Evolutionary conservation across 768 basidiomycete species (phyloP).

Genomic region (Guyanaporus albipodus): DNA sequence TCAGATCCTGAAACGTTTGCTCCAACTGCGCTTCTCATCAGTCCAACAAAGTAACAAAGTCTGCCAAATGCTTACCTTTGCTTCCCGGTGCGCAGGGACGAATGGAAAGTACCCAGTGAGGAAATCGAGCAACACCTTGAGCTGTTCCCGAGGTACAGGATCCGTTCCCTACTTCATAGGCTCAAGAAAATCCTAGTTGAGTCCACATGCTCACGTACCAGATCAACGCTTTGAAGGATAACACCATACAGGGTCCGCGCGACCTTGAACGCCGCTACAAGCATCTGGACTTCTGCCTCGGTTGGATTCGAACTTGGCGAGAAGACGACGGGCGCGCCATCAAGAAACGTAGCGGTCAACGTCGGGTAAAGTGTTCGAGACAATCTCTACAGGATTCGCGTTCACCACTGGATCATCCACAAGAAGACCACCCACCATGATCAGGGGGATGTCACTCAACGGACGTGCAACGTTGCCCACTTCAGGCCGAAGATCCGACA

Average conservation of each 20-base stretch:
- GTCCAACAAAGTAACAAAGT: neutral
- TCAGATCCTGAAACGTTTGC: constrained; percentile 64
- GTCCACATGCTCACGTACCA: constrained; percentile 21
- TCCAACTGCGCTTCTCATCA: constrained; percentile 46
- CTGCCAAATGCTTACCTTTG: constrained; percentile 40
- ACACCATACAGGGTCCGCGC: constrained; percentile 56
- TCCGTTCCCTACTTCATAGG: constrained; percentile 22
- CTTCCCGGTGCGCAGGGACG: constrained; percentile 47
- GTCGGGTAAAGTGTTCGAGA: constrained; percentile 73
- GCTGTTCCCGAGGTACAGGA: constrained; percentile 39
- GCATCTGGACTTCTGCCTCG: constrained; percentile 57
- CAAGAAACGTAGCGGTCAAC: constrained; percentile 80
- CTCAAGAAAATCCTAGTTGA: constrained; percentile 2
- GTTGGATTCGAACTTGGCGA: constrained; percentile 56
- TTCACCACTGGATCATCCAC: constrained; percentile 12
- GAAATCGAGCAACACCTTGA: constrained; percentile 60
- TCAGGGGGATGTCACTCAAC: constrained; percentile 17
- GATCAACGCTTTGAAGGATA: constrained; percentile 45
- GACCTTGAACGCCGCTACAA: constrained; percentile 56
- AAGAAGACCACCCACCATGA: constrained; percentile 24
- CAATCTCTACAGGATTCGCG: constrained; percentile 48
- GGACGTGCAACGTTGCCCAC: constrained; percentile 13
- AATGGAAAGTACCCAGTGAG: constrained; percentile 89
- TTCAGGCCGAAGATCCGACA: constrained; percentile 24
- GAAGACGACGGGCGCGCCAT: constrained; percentile 81